A percentile compares a stretch with the other conserved stretches of the same genome.
Conservation (phyloP, 306 rosid species). For the Datisca glomerata region DNA sequence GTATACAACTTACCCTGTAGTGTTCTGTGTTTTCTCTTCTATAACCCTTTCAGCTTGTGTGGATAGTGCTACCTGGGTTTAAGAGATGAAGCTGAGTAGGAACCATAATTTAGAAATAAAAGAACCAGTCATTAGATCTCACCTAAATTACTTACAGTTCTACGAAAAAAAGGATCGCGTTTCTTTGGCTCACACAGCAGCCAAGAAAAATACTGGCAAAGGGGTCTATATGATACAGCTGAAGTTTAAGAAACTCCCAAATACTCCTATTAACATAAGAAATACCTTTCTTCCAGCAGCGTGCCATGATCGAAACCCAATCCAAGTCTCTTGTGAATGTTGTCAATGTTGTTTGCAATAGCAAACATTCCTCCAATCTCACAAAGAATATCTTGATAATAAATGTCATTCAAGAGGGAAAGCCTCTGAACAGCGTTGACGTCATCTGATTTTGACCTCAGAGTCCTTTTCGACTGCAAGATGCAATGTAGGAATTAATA, state of each 20-base stretch:
- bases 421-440: constrained; percentile 74
- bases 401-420: constrained; percentile 60
- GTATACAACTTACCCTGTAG: constrained; percentile 64
- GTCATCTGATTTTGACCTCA: constrained; percentile 83
- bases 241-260: no score
- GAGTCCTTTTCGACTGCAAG: constrained; percentile 66
- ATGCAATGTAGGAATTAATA: constrained; percentile 9
- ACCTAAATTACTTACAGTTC: no score
- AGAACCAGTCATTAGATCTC: no score
- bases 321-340: constrained; percentile 84
- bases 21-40: constrained; percentile 53
- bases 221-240: no score
- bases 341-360: constrained; percentile 76
- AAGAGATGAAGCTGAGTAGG: constrained; percentile 23
- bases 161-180: no score
- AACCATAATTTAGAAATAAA: no score
- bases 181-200: no score
- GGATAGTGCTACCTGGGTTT: constrained; percentile 57
- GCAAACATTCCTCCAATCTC: constrained; percentile 97
- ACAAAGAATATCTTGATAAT: constrained; percentile 63
- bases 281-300: constrained; percentile 98
- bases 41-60: constrained; percentile 54
- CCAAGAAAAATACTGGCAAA: no score
- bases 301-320: constrained; percentile 98
- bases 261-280: constrained; percentile 25